Base-by-base conservation (phyloP, 163 green algal genomes). In the Chlamydomonas reinhardtii region DNA sequence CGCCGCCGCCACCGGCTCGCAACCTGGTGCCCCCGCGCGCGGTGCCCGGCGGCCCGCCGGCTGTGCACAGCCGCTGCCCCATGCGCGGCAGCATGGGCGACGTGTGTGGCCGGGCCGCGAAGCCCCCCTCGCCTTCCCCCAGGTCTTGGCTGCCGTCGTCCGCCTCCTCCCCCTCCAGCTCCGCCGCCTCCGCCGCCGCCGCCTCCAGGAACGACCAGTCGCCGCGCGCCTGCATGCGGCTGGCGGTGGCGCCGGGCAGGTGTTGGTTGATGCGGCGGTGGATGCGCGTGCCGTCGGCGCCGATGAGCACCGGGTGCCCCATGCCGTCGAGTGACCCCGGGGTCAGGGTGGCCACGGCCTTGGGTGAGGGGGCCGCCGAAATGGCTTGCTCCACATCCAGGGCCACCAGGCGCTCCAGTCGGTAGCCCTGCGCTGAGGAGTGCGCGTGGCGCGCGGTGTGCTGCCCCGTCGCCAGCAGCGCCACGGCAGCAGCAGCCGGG, bases 291-390 rank as follows among this genome's bases (percentile, higher is more conserved):
- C 77, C 77, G 43, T 84, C 77, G 4, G 77, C 65, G 22, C 39
- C 65, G 0, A 84, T 29, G 1, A 84, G 77, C 32, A 84, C 64
- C 43, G 77, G 77, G 52, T 84, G 77, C n/a, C 77, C 77, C 77
- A 84, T 76, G 77, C 77, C 77, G 77, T 84, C 77, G 8, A 84
- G 77, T 20, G 76, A 74, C 29, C 76, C 64, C n/a, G 76, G 76
- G 37, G 76, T 74, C 64, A 84, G 64, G 39, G 76, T 84, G 19
- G 76, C 12, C 27, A 84, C 64, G 31, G 66, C 11, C 76, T 74
- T 68, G 48, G 64, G 43, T 16, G 48, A 27, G 37, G 43, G 48
- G 2, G 43, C 61, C n/a, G 43, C 37, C 48, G 48, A n/a, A 20
- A 84, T 68, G 4, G 34, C 65, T 3, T 74, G 66, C n/a, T 76